Percentiles rank a stretch among this genome's conserved stretches.
Evolutionary conservation across 2,329 filamentous ascomycete genomes (phyloP).

Genomic region (Epicoccum nigrum): DNA sequence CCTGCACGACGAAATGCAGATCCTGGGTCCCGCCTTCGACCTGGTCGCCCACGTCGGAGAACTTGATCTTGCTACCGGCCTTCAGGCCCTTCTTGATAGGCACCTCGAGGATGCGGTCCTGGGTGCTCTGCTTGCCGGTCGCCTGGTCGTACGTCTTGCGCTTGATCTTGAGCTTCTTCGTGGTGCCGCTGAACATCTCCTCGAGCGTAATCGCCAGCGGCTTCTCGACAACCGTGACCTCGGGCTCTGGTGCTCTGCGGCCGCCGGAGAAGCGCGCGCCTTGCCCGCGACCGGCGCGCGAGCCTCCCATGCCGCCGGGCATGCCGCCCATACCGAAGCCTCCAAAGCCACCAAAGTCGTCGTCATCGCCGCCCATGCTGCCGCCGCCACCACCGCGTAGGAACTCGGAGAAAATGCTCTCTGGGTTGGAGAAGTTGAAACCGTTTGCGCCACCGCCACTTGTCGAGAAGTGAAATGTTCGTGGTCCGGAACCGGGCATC

Average conservation of each 20-base stretch:
- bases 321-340: conserved; percentile 49
- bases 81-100: conserved; percentile 96
- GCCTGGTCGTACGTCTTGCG: conserved; percentile 87
- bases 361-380: conserved; percentile 61
- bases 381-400: conserved; percentile 64
- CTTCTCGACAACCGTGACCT: conserved; percentile 90
- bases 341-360: conserved; percentile 55
- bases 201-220: conserved; percentile 81
- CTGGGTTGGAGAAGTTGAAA: conserved; percentile 84
- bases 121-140: conserved; percentile 80
- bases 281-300: conserved; percentile 43
- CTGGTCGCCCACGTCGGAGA: conserved; percentile 95
- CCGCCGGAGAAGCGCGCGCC: conserved; percentile 46
- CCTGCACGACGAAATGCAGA: conserved; percentile 90
- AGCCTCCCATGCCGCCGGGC: conserved; percentile 35
- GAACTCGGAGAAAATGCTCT: conserved; percentile 86
- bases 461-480: conserved; percentile 71
- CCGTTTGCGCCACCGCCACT: conserved; percentile 61
- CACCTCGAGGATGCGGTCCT: conserved; percentile 90
- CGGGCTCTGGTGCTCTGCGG: conserved; percentile 67
- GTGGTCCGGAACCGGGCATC: conserved; percentile 58
- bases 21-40: conserved; percentile 96
- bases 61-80: conserved; percentile 98
- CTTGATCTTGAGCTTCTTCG: conserved; percentile 98
- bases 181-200: conserved; percentile 83